Percentiles rank a stretch among this genome's conserved stretches.
Conservation (phyloP, 176 grass and related monocot species). For the Carex scoparia region DNA sequence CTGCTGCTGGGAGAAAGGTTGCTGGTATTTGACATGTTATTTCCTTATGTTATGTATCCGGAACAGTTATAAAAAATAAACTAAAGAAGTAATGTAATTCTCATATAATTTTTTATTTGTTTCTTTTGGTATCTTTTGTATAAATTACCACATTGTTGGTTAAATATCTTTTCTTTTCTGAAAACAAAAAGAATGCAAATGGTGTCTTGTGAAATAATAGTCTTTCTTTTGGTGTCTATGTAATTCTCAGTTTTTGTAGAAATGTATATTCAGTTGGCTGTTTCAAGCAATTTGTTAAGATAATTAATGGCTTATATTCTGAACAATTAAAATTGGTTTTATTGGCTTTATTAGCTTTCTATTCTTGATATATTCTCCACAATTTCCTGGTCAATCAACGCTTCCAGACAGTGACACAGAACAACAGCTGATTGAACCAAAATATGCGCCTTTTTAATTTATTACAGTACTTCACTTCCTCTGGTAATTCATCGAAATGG, state of each 20-base stretch:
- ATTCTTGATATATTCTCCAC: slow-evolving; percentile 3
- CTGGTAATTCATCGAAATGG: neutral
- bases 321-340: neutral
- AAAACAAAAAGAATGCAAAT: neutral
- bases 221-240: too few relatives aligned
- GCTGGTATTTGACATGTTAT: slow-evolving; percentile 24
- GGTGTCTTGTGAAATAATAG: neutral
- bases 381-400: neutral
- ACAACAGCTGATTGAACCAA: slow-evolving; percentile 4
- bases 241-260: too few relatives aligned
- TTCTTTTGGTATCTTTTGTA: neutral
- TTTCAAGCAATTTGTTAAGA: neutral
- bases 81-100: slow-evolving; percentile 19
- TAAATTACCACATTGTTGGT: neutral
- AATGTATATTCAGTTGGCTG: neutral
- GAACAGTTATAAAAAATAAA: slow-evolving; percentile 32
- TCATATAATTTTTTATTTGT: neutral
- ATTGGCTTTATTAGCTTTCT: neutral
- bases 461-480: neutral
- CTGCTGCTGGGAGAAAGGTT: slow-evolving; percentile 32
- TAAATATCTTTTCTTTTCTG: neutral
- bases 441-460: neutral
- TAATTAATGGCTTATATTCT: neutral
- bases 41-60: slow-evolving; percentile 26
- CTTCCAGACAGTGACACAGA: neutral